Conservation (phyloP, 2,329 filamentous ascomycete genomes). For the Calcarisporium arbuscula region DNA sequence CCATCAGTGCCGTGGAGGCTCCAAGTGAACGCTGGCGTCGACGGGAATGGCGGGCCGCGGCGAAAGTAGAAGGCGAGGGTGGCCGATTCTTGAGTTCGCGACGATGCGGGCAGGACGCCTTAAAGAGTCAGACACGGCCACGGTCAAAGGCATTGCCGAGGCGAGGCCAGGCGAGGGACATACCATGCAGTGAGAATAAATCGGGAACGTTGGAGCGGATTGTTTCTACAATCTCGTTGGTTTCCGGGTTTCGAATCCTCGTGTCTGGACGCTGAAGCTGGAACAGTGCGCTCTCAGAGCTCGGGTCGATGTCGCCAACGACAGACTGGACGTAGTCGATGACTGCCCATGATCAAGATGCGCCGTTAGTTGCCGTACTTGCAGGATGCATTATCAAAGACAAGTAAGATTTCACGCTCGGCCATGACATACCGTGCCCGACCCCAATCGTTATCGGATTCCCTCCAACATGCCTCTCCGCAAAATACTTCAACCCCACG, state of each 20-base stretch:
- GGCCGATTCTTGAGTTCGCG: conserved; percentile 24
- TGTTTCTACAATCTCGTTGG: conserved; percentile 23
- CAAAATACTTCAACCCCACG: conserved; percentile 38
- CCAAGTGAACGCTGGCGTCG: conserved; percentile 40
- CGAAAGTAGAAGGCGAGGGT: conserved; percentile 38
- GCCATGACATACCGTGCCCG: conserved; percentile 27
- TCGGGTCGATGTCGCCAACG: conserved; percentile 37
- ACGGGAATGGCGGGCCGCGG: conserved; percentile 42
- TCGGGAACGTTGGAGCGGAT: conserved; percentile 38
- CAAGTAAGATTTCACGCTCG: conserved; percentile 4
- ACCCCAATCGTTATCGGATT: conserved; percentile 36
- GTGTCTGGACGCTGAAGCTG: conserved; percentile 38
- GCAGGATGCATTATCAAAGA: neutral
- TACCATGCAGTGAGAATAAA: conserved; percentile 22
- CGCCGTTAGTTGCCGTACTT: no score
- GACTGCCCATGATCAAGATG: no score
- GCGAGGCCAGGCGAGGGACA: conserved; percentile 26
- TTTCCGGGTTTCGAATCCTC: conserved; percentile 24
- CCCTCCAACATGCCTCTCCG: conserved; percentile 39
- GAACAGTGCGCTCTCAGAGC: conserved; percentile 34
- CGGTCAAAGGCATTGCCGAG: conserved; percentile 14
- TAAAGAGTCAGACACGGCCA: conserved; percentile 19
- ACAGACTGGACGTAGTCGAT: conserved; percentile 40
- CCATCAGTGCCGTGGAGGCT: conserved; percentile 45
- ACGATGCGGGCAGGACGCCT: conserved; percentile 26